phyloP scores from a whole-genome alignment of 768 basidiomycete species.

The Gloeopeniophorella convolvens region DNA sequence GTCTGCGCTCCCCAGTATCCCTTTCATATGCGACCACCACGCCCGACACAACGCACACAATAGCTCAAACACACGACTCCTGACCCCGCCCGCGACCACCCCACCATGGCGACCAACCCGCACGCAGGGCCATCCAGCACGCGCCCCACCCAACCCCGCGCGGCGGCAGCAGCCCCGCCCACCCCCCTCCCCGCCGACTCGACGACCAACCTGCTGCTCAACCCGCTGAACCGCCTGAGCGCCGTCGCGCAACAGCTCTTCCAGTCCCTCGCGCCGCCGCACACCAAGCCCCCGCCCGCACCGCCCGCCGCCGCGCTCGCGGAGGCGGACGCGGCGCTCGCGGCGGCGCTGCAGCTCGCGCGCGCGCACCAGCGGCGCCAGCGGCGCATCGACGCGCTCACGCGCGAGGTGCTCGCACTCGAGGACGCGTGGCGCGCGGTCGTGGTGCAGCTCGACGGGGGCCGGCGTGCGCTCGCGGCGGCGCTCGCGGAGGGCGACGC shows the following conservation, averaged over 20 bases:
- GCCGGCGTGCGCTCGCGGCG: constrained; percentile 61
- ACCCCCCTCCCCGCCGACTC: constrained; percentile 27
- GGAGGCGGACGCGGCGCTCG: constrained; percentile 56
- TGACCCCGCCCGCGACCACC: no score
- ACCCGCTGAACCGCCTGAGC: constrained; percentile 57
- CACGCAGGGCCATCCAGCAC: no score
- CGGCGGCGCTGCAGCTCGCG: constrained; percentile 56
- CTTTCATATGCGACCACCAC: no score
- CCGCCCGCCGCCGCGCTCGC: constrained; percentile 54
- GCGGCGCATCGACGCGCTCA: constrained; percentile 62
- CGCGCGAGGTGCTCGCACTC: constrained; percentile 61
- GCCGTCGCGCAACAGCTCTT: constrained; percentile 63
- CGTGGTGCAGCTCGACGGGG: constrained; percentile 56
- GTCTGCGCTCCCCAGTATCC: no score
- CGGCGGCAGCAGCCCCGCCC: not conserved
- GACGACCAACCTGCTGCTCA: constrained; percentile 57
- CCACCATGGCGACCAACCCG: no score
- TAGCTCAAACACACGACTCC: no score
- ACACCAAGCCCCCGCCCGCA: constrained; percentile 55
- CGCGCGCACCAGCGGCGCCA: constrained; percentile 73
- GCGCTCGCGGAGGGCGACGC: constrained; percentile 73
- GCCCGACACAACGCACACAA: no score
- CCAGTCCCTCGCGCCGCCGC: constrained; percentile 62
- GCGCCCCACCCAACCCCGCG: no score
- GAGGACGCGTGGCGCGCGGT: constrained; percentile 65